These are phyloP conservation scores for Nissolia schottii DNA, from an alignment of 306 rosid genomes.

Conservation along the genomic window DNA sequence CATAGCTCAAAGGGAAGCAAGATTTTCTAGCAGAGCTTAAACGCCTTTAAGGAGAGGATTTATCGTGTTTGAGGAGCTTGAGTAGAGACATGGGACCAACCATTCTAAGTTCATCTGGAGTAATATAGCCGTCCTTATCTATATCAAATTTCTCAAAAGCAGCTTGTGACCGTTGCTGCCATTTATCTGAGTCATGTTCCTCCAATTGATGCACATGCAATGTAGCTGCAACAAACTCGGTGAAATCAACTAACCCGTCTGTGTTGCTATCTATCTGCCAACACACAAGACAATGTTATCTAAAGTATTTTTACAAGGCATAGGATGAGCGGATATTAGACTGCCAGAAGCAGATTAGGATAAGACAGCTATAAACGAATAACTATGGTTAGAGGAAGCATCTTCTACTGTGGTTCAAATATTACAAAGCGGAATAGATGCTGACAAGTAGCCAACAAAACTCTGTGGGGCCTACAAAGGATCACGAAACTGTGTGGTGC, in stretches of 20 bases:
- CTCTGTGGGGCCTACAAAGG: too few species aligned
- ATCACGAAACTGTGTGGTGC: neutral
- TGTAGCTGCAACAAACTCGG: slow-evolving; percentile 94
- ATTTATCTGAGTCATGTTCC: slow-evolving; percentile 90
- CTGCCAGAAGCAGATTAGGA: neutral
- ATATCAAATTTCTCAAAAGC: slow-evolving; percentile 95
- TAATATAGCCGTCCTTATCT: slow-evolving; percentile 88
- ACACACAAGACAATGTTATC: slow-evolving; percentile 11
- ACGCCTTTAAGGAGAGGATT: slow-evolving; percentile 4
- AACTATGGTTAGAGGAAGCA: neutral
- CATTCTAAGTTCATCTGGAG: slow-evolving; percentile 94
- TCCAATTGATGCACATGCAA: slow-evolving; percentile 94
- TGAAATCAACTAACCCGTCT: slow-evolving; percentile 94
- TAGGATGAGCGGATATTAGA: neutral
- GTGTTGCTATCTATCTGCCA: slow-evolving; percentile 93
- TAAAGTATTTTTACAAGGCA: neutral
- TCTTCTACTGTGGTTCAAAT: neutral
- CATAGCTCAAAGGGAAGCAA: slow-evolving; percentile 5
- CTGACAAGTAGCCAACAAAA: neutral
- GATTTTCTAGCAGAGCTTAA: neutral
- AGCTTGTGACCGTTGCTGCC: slow-evolving; percentile 78
- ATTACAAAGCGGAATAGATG: neutral
- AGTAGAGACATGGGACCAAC: slow-evolving; percentile 43
- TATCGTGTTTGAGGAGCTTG: slow-evolving; percentile 2
- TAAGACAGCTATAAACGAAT: neutral